Base-by-base conservation (phyloP, 2,329 filamentous ascomycete species). In the Aspergillus sp. region DNA sequence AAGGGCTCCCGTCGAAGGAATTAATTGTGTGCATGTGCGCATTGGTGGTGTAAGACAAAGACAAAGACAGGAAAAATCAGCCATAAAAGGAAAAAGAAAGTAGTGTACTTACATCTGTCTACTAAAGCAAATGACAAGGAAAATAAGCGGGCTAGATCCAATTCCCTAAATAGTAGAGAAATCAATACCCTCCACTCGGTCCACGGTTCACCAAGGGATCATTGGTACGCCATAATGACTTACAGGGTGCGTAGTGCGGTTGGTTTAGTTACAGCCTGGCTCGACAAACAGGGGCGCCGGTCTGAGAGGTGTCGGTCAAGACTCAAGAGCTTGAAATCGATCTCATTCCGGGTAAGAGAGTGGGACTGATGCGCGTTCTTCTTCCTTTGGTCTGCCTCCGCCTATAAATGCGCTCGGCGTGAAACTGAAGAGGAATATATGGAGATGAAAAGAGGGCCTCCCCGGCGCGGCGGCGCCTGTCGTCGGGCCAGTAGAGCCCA, bases 361-460 rank as follows among this genome's bases (percentile, higher is more conserved):
- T 45, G 54, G 48, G 20, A 45, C 54, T 36, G 49, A 20, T 38
- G 30, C 38, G 47, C 3, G 20, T 6, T 36, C 44, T 34, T 50
- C 54, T 24, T 39, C 48, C 36, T 22, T 47, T 48, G 24, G 56
- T 53, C 32, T 18, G 45, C 36, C 26, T 32, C 51, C 36, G 56
- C 38, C 20, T 45, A 45, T 43, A 53, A 47, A 52, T 36, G 51
- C 51, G 45, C 51, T 43, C 48, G 45, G 44, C 24, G 47, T 34
- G 52, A 24, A 38, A 50, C 51, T 39, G 39, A 43, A 50, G 39
- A 34, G 49, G 55, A 53, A 44, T 39, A 51, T 58, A 61, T 58
- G 58, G 58, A 58, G 55, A 51, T 53, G 18, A 8, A 48, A 49
- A 57, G 52, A 47, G 48, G 48, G 39, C 58, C 45, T 43, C 32